Conservation (phyloP, 2,329 filamentous ascomycete genomes). For the Lecanicillium sp. region DNA sequence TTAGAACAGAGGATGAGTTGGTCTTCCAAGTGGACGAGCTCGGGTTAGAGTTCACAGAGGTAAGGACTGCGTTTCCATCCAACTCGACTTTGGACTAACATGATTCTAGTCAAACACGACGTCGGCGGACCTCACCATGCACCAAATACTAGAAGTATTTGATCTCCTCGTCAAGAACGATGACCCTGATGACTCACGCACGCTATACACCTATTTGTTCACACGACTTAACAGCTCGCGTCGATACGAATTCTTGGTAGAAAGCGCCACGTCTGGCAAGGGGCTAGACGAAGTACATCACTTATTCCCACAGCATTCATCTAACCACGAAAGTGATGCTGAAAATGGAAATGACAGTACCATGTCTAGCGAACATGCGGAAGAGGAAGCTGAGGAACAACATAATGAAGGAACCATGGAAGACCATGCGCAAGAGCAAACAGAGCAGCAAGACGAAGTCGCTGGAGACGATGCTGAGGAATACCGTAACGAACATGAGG, state of each 20-base stretch:
- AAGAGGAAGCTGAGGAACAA: conserved; percentile 16
- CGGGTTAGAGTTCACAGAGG: conserved; percentile 47
- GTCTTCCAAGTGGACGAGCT: conserved; percentile 47
- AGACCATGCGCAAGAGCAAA: background rate
- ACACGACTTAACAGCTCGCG: conserved; percentile 34
- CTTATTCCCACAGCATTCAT: conserved; percentile 23
- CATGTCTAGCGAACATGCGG: conserved; percentile 15
- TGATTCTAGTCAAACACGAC: conserved; percentile 30
- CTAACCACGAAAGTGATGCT: background rate
- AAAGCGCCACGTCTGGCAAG: conserved; percentile 36
- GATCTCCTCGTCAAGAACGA: conserved; percentile 39
- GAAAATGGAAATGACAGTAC: conserved; percentile 15
- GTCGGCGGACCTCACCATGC: conserved; percentile 32
- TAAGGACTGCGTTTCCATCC: conserved; percentile 29
- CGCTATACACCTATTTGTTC: conserved; percentile 38
- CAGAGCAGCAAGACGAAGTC: conserved; percentile 16
- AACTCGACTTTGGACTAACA: conserved; percentile 24
- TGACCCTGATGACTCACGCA: conserved; percentile 32
- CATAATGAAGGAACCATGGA: conserved; percentile 24
- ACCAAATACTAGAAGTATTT: conserved; percentile 37
- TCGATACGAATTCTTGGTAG: conserved; percentile 34
- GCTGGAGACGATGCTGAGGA: conserved; percentile 14
- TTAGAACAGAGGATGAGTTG: conserved; percentile 41
- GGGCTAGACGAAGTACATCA: conserved; percentile 36
- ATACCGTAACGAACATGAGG: conserved; percentile 14